Evolutionary conservation across 2,329 filamentous ascomycete species (phyloP).

Genomic region (Akanthomyces muscarius): DNA sequence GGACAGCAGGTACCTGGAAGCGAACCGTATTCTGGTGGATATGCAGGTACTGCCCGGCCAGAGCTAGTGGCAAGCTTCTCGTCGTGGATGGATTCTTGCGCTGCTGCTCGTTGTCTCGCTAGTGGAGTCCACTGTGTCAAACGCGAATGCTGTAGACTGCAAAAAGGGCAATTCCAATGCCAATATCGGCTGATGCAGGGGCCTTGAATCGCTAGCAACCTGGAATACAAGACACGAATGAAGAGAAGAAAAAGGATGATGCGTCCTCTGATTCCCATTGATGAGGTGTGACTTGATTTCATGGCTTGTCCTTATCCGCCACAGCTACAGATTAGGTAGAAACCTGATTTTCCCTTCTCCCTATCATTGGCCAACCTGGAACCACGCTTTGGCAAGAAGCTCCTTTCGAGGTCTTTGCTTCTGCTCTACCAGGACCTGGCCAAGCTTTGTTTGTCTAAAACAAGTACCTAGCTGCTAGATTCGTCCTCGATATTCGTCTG

Average conservation of each 20-base stretch:
- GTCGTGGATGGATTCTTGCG: not conserved
- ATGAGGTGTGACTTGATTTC: not conserved
- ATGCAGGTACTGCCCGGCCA: not conserved
- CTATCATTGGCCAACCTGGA: not conserved
- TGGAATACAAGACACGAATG: not conserved
- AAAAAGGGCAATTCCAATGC: conserved; percentile 1
- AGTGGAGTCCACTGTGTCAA: not conserved
- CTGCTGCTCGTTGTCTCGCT: not conserved
- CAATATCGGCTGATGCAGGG: not conserved
- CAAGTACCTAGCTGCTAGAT: not conserved
- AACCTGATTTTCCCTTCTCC: conserved; percentile 1
- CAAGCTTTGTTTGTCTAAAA: not conserved
- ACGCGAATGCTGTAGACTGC: conserved; percentile 4
- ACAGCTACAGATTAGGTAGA: not conserved
- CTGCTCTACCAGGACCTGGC: not conserved
- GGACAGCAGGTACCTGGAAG: not conserved
- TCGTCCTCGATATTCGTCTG: not conserved
- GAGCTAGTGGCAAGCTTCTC: not conserved
- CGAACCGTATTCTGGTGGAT: not conserved
- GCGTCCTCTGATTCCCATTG: not conserved
- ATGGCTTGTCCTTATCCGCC: not conserved
- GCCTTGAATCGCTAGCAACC: not conserved
- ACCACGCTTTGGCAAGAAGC: not conserved
- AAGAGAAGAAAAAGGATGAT: not conserved
- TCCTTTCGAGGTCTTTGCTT: not conserved